phyloP scores from a whole-genome alignment of 2,329 filamentous ascomycete genomes.

The Elsinoe batatas region DNA sequence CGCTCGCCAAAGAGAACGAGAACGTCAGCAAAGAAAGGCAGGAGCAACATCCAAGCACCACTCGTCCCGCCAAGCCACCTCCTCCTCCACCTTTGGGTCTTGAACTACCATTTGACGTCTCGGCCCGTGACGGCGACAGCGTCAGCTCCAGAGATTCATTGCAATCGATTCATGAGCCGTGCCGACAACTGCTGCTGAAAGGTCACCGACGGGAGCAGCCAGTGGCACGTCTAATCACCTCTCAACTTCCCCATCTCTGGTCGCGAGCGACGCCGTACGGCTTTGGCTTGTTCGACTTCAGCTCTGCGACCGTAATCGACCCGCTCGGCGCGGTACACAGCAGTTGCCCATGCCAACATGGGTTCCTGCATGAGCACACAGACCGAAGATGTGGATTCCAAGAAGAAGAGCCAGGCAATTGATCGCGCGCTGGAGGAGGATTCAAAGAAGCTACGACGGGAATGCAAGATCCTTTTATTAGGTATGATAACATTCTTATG shows the following conservation, averaged over 20 bases:
- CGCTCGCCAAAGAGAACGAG: slow-evolving; percentile 1
- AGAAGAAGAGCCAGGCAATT: slow-evolving; percentile 93
- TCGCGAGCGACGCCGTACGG: background rate
- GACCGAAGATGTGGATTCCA: slow-evolving; percentile 80
- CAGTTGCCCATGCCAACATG: slow-evolving; percentile 46
- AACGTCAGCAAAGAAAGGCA: slow-evolving; percentile 11
- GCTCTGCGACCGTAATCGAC: background rate
- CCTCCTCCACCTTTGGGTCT: slow-evolving; percentile 3
- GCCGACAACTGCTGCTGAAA: background rate
- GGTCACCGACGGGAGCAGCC: background rate
- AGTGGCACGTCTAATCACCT: background rate
- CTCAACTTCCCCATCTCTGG: background rate
- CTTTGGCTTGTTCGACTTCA: background rate
- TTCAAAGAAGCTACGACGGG: slow-evolving; percentile 78
- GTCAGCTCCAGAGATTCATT: background rate
- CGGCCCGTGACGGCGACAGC: slow-evolving; percentile 6
- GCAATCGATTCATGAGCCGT: slow-evolving; percentile 1
- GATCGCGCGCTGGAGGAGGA: slow-evolving; percentile 92
- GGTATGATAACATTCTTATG: slow-evolving; percentile 48
- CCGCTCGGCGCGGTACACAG: slow-evolving; percentile 4
- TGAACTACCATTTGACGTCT: background rate
- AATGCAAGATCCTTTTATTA: slow-evolving; percentile 96
- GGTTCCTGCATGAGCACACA: slow-evolving; percentile 87
- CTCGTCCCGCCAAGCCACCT: slow-evolving; percentile 7
- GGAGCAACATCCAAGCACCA: background rate